A percentile compares a stretch with the other conserved stretches of the same genome.
Evolutionary conservation across 495 filamentous ascomycete genomes (phyloP).

Genomic region (Parathielavia hyrcaniae): DNA sequence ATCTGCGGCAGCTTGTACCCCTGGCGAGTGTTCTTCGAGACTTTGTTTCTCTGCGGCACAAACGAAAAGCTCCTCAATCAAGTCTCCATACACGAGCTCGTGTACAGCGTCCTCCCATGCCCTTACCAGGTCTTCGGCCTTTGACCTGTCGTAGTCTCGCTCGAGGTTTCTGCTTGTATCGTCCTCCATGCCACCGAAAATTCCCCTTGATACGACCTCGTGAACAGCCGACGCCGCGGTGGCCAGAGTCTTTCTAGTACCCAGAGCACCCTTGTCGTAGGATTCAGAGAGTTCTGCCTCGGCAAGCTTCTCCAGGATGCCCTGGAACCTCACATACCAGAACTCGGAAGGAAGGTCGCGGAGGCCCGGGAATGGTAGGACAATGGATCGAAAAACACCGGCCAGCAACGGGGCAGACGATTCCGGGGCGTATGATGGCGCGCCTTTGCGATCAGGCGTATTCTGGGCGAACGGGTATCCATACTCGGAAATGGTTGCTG

Average conservation of each 20-base stretch:
- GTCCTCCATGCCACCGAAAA: slow-evolving; percentile 47
- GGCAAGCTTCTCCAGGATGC: slow-evolving; percentile 46
- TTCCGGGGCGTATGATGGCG: slow-evolving; percentile 19
- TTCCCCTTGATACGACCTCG: slow-evolving; percentile 53
- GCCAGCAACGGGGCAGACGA: slow-evolving; percentile 54
- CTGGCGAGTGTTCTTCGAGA: slow-evolving; percentile 50
- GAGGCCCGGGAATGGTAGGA: slow-evolving; percentile 52
- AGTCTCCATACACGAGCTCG: slow-evolving; percentile 51
- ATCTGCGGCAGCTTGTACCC: slow-evolving; percentile 52
- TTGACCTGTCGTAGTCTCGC: slow-evolving; percentile 46
- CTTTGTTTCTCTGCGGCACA: slow-evolving; percentile 48
- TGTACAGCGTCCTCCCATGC: slow-evolving; percentile 55
- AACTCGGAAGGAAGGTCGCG: slow-evolving; percentile 51
- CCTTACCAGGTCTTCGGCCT: slow-evolving; percentile 46
- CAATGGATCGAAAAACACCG: slow-evolving; percentile 50
- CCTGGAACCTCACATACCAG: slow-evolving; percentile 48
- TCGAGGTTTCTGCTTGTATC: slow-evolving; percentile 28
- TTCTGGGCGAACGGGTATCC: slow-evolving; percentile 50
- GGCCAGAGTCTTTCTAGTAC: slow-evolving; percentile 57
- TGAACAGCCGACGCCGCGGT: slow-evolving; percentile 56
- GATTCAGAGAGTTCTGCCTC: slow-evolving; percentile 58
- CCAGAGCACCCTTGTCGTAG: slow-evolving; percentile 61
- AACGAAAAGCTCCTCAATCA: slow-evolving; percentile 53
- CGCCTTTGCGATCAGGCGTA: slow-evolving; percentile 4
- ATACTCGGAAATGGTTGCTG: slow-evolving; percentile 49